Evolutionary conservation across 2,329 filamentous ascomycete species (phyloP).

Genomic region (Orbilia quercus): DNA sequence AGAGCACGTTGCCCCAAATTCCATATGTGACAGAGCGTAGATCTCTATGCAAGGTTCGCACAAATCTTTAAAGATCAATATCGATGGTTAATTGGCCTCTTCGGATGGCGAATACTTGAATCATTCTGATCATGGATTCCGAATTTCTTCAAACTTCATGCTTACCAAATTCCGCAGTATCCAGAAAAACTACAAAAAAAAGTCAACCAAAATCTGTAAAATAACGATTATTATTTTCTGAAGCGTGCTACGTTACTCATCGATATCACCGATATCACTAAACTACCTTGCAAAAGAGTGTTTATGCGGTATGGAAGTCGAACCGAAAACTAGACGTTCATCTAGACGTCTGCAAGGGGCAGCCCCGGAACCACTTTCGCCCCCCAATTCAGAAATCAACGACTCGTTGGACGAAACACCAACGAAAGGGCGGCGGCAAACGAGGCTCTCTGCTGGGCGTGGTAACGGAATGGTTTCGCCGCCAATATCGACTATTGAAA

Average conservation of each 20-base stretch:
- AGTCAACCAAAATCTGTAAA: too few relatives aligned
- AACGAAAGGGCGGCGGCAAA: not conserved
- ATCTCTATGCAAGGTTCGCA: not conserved
- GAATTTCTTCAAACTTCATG: not conserved
- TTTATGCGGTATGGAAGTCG: too few relatives aligned
- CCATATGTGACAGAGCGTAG: not conserved
- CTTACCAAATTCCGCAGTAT: not conserved
- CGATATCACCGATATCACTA: too few relatives aligned
- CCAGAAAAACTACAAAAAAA: too few relatives aligned
- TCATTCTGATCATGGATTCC: too few relatives aligned
- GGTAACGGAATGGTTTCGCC: conserved; percentile 4
- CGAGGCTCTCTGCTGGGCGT: not conserved
- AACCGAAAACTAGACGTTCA: conserved; percentile 24
- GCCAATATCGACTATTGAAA: not conserved
- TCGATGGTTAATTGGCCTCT: not conserved
- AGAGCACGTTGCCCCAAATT: not conserved
- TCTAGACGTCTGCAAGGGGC: conserved; percentile 18
- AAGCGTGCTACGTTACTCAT: too few relatives aligned
- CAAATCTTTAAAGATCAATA: not conserved
- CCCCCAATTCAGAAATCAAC: conserved; percentile 19
- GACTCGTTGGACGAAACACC: not conserved
- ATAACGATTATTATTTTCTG: too few relatives aligned
- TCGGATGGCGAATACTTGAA: not conserved
- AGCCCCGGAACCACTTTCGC: conserved; percentile 10
- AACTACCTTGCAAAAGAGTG: too few relatives aligned